Conservation (phyloP, 164 flowering plant genomes). For the Cinnamomum chago region DNA sequence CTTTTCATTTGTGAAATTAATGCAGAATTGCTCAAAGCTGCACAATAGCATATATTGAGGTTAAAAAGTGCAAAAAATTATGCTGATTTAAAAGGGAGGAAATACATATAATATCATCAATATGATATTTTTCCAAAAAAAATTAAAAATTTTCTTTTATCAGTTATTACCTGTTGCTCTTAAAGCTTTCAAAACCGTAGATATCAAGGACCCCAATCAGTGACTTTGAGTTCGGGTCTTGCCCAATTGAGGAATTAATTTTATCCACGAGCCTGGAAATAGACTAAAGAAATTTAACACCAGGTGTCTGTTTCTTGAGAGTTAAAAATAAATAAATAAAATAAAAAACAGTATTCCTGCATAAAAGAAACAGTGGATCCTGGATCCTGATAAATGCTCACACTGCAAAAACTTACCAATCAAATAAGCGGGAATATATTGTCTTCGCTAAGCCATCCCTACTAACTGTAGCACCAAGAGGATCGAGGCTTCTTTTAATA, state of each 20-base stretch:
- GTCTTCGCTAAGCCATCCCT: constrained; percentile 96
- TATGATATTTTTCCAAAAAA: too few species aligned
- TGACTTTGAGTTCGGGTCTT: constrained; percentile 77
- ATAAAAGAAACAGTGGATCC: too few species aligned
- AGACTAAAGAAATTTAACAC: not conserved
- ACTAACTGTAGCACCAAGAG: constrained; percentile 65
- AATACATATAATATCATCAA: not conserved
- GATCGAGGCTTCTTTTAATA: constrained; percentile 84
- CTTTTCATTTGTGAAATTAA: constrained; percentile 98
- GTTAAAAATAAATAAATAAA: too few species aligned
- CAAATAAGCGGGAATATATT: constrained; percentile 80
- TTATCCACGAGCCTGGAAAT: constrained; percentile 79
- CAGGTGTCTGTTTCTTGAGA: too few species aligned
- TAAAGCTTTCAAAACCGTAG: constrained; percentile 99
- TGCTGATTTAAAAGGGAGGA: not conserved
- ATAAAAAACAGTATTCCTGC: too few species aligned
- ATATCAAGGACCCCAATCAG: constrained; percentile 97
- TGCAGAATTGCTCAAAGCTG: constrained; percentile 99
- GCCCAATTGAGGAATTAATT: constrained; percentile 90
- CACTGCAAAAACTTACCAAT: constrained; percentile 49
- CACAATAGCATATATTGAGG: constrained; percentile 6
- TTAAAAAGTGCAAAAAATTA: not conserved
- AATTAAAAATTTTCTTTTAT: constrained; percentile 3
- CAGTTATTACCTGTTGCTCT: constrained; percentile 99
- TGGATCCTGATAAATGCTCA: not conserved